These are phyloP conservation scores for Vigna unguiculata DNA, from an alignment of 306 rosid species.

Conservation along the genomic window DNA sequence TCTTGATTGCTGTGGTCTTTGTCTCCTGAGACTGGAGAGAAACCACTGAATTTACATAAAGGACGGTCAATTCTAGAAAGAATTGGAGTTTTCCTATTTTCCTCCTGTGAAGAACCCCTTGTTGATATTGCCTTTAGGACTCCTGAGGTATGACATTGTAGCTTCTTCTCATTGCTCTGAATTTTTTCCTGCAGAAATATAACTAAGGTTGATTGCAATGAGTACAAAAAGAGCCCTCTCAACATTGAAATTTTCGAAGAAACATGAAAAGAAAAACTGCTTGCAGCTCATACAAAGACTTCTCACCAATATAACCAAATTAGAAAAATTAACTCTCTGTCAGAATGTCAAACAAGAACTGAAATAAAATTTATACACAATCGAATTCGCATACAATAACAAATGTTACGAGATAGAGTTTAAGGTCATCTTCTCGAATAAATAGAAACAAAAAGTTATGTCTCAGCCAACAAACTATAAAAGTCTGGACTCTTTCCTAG, in stretches of 20 bases:
- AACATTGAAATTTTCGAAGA: slow-evolving; percentile 3
- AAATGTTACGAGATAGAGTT: not conserved
- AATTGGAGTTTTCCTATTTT: slow-evolving; percentile 50
- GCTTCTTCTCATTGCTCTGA: slow-evolving; percentile 67
- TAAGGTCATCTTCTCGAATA: slow-evolving; percentile 1
- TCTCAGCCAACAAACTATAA: slow-evolving; percentile 9
- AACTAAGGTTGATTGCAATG: slow-evolving; percentile 33
- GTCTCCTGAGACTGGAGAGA: slow-evolving; percentile 67
- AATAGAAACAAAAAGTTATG: slow-evolving; percentile 10
- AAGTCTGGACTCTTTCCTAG: not conserved
- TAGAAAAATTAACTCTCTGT: slow-evolving; percentile 7
- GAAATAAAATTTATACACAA: slow-evolving; percentile 19
- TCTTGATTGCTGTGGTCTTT: slow-evolving; percentile 65
- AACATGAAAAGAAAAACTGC: not conserved
- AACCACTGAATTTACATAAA: slow-evolving; percentile 63
- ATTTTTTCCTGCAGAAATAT: slow-evolving; percentile 68
- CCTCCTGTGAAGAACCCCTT: slow-evolving; percentile 47
- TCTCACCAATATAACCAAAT: slow-evolving; percentile 11
- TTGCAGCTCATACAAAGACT: slow-evolving; percentile 5
- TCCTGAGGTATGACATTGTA: slow-evolving; percentile 56
- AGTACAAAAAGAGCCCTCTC: slow-evolving; percentile 37
- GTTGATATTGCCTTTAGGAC: slow-evolving; percentile 51
- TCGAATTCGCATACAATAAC: not conserved
- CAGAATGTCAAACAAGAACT: slow-evolving; percentile 1
- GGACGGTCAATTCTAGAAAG: slow-evolving; percentile 76